Percentiles rank a stretch among this genome's conserved stretches.
These are phyloP conservation scores for Roridomyces roridus DNA, from an alignment of 768 basidiomycete genomes.

Conservation along the genomic window DNA sequence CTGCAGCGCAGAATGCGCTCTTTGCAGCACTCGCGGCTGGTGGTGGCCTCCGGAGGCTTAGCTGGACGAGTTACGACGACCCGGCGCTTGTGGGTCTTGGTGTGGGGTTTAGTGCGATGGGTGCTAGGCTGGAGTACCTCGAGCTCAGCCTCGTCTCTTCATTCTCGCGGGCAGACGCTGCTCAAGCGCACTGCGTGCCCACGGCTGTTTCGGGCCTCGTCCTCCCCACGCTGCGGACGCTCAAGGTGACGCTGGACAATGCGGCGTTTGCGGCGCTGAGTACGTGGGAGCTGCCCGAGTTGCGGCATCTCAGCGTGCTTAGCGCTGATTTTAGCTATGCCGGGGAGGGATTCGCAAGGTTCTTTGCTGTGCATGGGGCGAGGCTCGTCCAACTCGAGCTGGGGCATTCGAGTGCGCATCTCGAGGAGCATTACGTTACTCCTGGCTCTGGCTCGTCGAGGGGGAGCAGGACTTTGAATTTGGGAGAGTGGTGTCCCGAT, in stretches of 20 bases:
- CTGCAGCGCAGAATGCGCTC: constrained; percentile 56
- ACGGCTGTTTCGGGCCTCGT: constrained; percentile 40
- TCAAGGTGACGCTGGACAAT: constrained; percentile 76
- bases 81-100: constrained; percentile 48
- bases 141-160: constrained; percentile 65
- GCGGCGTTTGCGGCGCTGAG: constrained; percentile 72
- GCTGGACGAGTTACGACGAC: constrained; percentile 79
- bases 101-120: constrained; percentile 39
- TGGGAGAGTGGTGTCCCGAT: constrained; percentile 76
- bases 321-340: constrained; percentile 76
- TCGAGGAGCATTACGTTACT: constrained; percentile 72
- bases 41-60: constrained; percentile 61
- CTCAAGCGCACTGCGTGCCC: not conserved
- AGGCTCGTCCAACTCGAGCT: constrained; percentile 72
- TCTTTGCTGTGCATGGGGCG: constrained; percentile 70
- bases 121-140: constrained; percentile 65
- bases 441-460: too few species aligned
- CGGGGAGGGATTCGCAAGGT: constrained; percentile 65
- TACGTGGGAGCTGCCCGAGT: constrained; percentile 67
- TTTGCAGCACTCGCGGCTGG: constrained; percentile 64
- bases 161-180: constrained; percentile 20
- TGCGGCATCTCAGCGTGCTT: constrained; percentile 70
- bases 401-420: constrained; percentile 70
- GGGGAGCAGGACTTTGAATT: constrained; percentile 42
- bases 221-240: constrained; percentile 69